These are phyloP conservation scores for Hypoxylon sp. DNA, from an alignment of 2,329 filamentous ascomycete species.

Conservation along the genomic window DNA sequence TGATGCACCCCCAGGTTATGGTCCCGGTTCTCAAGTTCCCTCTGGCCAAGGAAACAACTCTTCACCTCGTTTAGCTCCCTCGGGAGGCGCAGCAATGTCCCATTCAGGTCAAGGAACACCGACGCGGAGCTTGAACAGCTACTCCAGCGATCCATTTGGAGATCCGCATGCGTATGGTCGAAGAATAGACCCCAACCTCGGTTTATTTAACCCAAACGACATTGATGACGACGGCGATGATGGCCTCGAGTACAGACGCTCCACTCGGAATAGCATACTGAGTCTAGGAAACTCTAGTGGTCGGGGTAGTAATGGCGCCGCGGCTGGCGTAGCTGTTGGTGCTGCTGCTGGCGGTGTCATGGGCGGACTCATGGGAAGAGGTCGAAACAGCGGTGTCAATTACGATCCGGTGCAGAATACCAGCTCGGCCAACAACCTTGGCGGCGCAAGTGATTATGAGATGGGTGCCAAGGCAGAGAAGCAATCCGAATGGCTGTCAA, in stretches of 20 bases:
- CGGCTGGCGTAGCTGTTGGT: constrained; percentile 56
- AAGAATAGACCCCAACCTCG: constrained; percentile 60
- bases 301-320: constrained; percentile 52
- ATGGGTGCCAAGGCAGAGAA: constrained; percentile 63
- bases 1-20: constrained; percentile 34
- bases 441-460: constrained; percentile 48
- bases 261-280: constrained; percentile 66
- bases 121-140: constrained; percentile 61
- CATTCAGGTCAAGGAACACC: constrained; percentile 51
- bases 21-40: constrained; percentile 9
- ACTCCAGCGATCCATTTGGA: constrained; percentile 73
- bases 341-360: constrained; percentile 54
- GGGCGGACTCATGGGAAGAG: constrained; percentile 50
- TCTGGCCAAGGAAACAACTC: constrained; percentile 51
- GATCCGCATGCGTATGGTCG: constrained; percentile 54
- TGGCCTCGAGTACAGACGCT: constrained; percentile 67
- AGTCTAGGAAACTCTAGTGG: constrained; percentile 61
- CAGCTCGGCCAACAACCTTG: constrained; percentile 45
- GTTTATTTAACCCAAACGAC: constrained; percentile 76
- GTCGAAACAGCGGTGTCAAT: constrained; percentile 52
- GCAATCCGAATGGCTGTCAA: constrained; percentile 65
- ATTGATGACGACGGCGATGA: constrained; percentile 92
- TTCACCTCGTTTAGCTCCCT: constrained; percentile 53
- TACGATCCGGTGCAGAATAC: constrained; percentile 64
- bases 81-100: constrained; percentile 47